Base-by-base conservation (phyloP, 306 rosid species). In the Glycyrrhiza uralensis region DNA sequence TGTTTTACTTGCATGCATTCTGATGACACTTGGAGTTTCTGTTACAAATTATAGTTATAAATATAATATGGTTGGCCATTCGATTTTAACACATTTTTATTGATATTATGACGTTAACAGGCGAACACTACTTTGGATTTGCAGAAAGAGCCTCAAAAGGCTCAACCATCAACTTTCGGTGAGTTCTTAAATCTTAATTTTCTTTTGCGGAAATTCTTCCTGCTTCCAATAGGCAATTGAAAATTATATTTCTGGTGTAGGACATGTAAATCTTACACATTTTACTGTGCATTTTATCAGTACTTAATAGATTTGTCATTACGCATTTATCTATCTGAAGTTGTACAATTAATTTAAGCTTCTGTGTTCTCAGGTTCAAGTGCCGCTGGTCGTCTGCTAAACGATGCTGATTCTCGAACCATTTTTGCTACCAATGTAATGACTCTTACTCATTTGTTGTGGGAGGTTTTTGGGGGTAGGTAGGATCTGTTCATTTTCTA, bases 381-480 rank as follows among this genome's bases (percentile, higher is more conserved):
- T 74, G 75, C 85, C 32, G 63, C 80, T 55, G 86, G 82, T 36
- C 92, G 85, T 69, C 85, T 85, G 36, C 71, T 81, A 80, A 92
- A 89, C 70, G 96, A 92, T 85, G 89, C 83, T 14, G 94, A 91
- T 79, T 81, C 94, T 72, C 89, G 97, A 77, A 91, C 94, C 32
- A 90, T 93, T 41, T 93, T 89, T 86, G 87, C 85, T 68, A 91
- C 88, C 90, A 93, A 93, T 86, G 97, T 93, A 91, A 86, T 66
- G 36, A 29, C 80, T 71, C 42, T 13, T 72, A 7, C 72, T 58
- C 46, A 58, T 61, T 9, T 74, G 54, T 42, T 83, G 50, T 7
- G 69, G 67, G 59, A n/a, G 58, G 65, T 51, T 55, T 66, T 32
- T 6, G 3, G 15, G 47, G 39, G 10, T 54, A 24, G 51, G 55